phyloP scores from a whole-genome alignment of 2,329 filamentous ascomycete genomes.

The Zalaria obscura region DNA sequence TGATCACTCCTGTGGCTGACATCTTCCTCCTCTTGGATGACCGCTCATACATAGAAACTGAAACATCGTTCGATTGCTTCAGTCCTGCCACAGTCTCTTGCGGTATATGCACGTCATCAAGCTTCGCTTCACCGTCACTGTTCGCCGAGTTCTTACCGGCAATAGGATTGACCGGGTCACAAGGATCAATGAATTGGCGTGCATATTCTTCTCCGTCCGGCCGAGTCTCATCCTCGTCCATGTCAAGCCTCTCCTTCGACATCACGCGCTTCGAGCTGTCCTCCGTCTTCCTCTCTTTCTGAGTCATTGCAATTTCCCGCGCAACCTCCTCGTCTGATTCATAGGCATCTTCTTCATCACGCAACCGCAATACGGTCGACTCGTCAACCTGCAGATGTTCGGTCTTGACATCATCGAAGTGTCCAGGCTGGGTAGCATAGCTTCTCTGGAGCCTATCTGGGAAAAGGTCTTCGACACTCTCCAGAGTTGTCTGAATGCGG shows the following conservation, averaged over 20 bases:
- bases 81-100: not conserved
- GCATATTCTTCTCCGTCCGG: conserved; percentile 5
- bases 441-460: conserved; percentile 41
- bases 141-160: not conserved
- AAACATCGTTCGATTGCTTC: too few relatives aligned
- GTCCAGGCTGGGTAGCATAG: not conserved
- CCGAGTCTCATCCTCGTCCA: conserved; percentile 3
- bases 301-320: conserved; percentile 17
- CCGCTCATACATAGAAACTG: too few relatives aligned
- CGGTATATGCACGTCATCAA: not conserved
- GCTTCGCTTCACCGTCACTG: too few relatives aligned
- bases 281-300: conserved; percentile 6
- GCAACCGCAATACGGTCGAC: conserved; percentile 36
- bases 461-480: conserved; percentile 81
- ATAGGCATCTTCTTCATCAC: conserved; percentile 25
- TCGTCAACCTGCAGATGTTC: conserved; percentile 46
- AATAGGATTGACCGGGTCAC: conserved; percentile 1
- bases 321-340: conserved; percentile 27
- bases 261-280: not conserved
- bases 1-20: too few relatives aligned
- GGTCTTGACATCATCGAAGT: conserved; percentile 3
- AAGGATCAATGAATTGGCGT: conserved; percentile 5
- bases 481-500: conserved; percentile 58
- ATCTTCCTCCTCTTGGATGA: too few relatives aligned
- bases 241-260: not conserved